Base-by-base conservation (phyloP, 106 monocot species). In the Dendrobium officinale region DNA sequence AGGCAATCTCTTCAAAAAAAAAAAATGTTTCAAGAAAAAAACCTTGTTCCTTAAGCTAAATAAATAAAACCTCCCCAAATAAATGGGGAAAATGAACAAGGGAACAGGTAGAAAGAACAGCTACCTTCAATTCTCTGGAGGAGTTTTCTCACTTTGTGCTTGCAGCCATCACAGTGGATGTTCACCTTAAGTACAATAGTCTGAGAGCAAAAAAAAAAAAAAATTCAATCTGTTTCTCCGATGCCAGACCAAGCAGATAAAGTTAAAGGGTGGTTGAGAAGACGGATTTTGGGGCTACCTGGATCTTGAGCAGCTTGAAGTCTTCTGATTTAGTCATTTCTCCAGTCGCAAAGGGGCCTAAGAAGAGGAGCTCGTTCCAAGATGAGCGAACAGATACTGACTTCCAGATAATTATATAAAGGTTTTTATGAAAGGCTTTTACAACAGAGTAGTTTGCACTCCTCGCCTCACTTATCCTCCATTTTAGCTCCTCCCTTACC, bases 281-380 rank as follows among this genome's bases (percentile, higher is more conserved):
- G 75, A 54, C 72, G 37, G 72, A 5, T 72, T 72, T 72, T 33
- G 6, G 19, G 3, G 22, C 33, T 75, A 91, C 91, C 91, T 91
- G 88, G 86, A 91, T 91, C 84, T 88, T 86, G 75, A 91, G 88
- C 27, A 91, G 82, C 86, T 91, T 88, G 78, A 88, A 91, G 72
- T 91, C 91, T 75, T 86, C 86, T 56, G 84, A 84, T 76, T 91
- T 91, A 54, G 78, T 80, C 90, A 91, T 91, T 80, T 85, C 31
- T 40, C 59, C 72, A 75, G 74, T 44, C 6, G 74, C 42, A 3
- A 1, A 18, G 42, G 2, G 31, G 24, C 41, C 7, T 22, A 19
- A 42, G 74, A 75, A 74, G 41, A 17, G 58, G 58, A 42, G 15
- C 6, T 29, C 16, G 41, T 73, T 17, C 10, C 19, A 41, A 72